A percentile compares a stretch with the other conserved stretches of the same genome.
Conservation (phyloP, 106 monocot species). For the Dioscorea alata region DNA sequence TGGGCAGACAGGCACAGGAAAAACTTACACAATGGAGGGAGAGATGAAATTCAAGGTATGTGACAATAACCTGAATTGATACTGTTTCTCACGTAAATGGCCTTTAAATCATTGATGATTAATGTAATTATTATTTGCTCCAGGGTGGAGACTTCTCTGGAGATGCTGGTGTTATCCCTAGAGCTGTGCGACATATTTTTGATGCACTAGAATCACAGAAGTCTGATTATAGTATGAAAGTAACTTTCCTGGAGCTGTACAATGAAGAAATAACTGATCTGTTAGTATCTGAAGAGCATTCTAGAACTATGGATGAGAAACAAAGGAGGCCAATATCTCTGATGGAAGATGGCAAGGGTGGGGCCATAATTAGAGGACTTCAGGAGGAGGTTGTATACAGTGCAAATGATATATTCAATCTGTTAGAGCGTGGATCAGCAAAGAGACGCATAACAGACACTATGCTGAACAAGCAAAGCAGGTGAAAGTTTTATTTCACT, state of each 20-base stretch:
- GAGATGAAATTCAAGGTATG: slow-evolving; percentile 49
- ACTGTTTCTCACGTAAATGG: neutral
- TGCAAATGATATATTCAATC: slow-evolving; percentile 56
- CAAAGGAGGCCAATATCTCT: slow-evolving; percentile 57
- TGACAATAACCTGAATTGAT: neutral
- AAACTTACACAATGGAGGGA: slow-evolving; percentile 83
- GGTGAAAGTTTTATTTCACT: slow-evolving; percentile 15
- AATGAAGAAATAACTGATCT: slow-evolving; percentile 83
- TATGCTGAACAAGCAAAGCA: slow-evolving; percentile 72
- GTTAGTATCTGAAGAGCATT: slow-evolving; percentile 47
- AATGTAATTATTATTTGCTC: neutral
- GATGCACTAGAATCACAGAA: slow-evolving; percentile 55
- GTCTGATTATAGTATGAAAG: slow-evolving; percentile 69
- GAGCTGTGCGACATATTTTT: slow-evolving; percentile 73
- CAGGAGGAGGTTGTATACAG: slow-evolving; percentile 66
- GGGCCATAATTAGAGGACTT: slow-evolving; percentile 70
- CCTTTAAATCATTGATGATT: neutral
- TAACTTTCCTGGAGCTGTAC: slow-evolving; percentile 75
- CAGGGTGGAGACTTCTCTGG: slow-evolving; percentile 39
- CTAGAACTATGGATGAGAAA: slow-evolving; percentile 39
- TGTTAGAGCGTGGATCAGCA: slow-evolving; percentile 50
- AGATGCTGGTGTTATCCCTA: slow-evolving; percentile 75
- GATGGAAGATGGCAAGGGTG: slow-evolving; percentile 91
- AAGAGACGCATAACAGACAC: slow-evolving; percentile 63
- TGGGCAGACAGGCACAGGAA: slow-evolving; percentile 79